Evolutionary conservation across 371 early-diverging fungal species (phyloP), one percentile per base, ranked within the genome.

Genomic region (Catenaria anguillulae): DNA sequence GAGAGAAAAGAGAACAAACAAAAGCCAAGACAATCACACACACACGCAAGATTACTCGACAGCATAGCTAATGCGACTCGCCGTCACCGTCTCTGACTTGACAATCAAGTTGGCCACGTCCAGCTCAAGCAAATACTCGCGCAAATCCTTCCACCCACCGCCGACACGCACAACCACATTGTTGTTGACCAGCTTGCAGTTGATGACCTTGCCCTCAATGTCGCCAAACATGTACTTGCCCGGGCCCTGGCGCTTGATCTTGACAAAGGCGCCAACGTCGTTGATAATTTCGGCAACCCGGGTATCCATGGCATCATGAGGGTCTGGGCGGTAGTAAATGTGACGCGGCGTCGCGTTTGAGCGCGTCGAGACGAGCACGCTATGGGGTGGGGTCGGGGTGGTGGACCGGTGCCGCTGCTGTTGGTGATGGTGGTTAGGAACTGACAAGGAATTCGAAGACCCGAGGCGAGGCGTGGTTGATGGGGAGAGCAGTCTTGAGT

Each of bases 91-190:
- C 50, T 50, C 50, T 12, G 29, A 29, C 29, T 50, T 50, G 29
- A 50, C 50, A 6, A 50, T 29, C 29, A 50, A 29, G 5, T 29
- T 29, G 5, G 29, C 29, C 50, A 50, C 21, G 17, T 50, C 50
- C 19, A 24, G 5, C 34, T 58, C 58, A 12, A 58, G 58, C 12
- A 58, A 13, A 13, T 42, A 58, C 34, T 58, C 58, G 36, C 42
- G 37, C 8, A 58, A 58, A n/a, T 42, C 42, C 42, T 58, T 58
- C 58, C 58, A 58, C 58, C 58, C 58, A 2, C 58, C 58, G 42
- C 58, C 58, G 24, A 58, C 58, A 12, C 58, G 36, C 21, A 58
- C 58, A 0, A 58, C 21, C n/a, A 58, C 19, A 26, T 42, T 42
- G 13, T 58, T n/a, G 36, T 42, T 58, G 42, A 58, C 29, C 24